Percentiles rank a stretch among this genome's conserved stretches.
Conservation (phyloP, 75 land plant species). For the Cunninghamia lanceolata region DNA sequence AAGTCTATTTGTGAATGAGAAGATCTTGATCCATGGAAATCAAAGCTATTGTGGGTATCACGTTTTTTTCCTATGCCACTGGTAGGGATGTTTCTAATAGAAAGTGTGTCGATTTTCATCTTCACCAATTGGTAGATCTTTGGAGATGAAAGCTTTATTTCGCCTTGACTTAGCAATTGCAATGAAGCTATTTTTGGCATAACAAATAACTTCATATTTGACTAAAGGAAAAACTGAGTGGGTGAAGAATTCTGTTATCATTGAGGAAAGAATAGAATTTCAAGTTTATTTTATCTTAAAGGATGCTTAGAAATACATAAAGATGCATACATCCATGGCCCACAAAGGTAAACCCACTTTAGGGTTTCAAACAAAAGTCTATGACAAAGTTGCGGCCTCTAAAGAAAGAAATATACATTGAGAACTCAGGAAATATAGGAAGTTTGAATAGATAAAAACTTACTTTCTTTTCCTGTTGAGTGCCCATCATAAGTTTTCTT, state of each 20-base stretch:
- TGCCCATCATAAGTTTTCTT: too few species aligned
- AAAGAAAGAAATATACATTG: too few species aligned
- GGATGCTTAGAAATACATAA: too few species aligned
- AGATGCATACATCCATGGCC: too few species aligned
- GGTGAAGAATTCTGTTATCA: conserved; percentile 86
- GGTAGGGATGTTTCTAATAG: conserved; percentile 72
- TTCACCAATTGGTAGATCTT: conserved; percentile 44
- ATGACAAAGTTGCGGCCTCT: too few species aligned
- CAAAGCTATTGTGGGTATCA: conserved; percentile 82
- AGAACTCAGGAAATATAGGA: too few species aligned
- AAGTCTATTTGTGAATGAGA: conserved; percentile 44
- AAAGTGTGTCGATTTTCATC: conserved; percentile 65
- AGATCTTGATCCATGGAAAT: conserved; percentile 78
- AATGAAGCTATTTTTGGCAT: conserved; percentile 83
- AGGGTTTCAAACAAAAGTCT: too few species aligned
- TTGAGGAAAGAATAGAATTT: conserved; percentile 97
- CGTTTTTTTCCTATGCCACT: conserved; percentile 94
- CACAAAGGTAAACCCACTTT: too few species aligned
- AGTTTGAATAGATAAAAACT: too few species aligned
- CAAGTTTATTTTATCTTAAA: too few species aligned
- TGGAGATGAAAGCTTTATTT: conserved; percentile 82
- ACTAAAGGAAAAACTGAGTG: conserved; percentile 49
- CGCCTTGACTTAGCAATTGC: conserved; percentile 83
- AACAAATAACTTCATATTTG: conserved; percentile 84
- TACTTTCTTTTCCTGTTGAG: too few species aligned